Evolutionary conservation across 2,329 filamentous ascomycete genomes (phyloP).

Genomic region (Graphilbum ipis-grandicollis): DNA sequence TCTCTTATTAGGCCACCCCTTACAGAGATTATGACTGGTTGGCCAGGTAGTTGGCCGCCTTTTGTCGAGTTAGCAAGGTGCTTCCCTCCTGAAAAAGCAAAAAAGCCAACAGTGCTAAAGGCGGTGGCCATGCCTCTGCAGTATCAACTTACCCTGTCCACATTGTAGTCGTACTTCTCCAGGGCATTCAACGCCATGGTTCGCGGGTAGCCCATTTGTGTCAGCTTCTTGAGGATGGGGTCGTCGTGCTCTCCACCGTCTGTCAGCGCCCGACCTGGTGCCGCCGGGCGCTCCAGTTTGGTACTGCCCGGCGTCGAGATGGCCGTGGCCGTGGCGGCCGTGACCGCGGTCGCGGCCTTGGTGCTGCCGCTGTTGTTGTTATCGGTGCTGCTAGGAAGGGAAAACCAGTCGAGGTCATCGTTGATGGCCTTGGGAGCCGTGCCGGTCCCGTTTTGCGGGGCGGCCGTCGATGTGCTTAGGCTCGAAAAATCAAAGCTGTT

Average conservation of each 20-base stretch:
- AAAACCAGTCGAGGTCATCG: slow-evolving; percentile 58
- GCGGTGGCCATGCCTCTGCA: no score
- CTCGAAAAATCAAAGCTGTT: slow-evolving; percentile 43
- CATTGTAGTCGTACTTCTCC: slow-evolving; percentile 91
- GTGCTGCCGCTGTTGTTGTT: slow-evolving; percentile 11
- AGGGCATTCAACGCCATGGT: slow-evolving; percentile 59
- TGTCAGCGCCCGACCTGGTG: slow-evolving; percentile 48
- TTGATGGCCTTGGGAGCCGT: slow-evolving; percentile 14
- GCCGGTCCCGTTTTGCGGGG: slow-evolving; percentile 19
- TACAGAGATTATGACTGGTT: slow-evolving; percentile 27
- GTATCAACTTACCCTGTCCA: slow-evolving; percentile 62
- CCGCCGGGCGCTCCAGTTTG: slow-evolving; percentile 7
- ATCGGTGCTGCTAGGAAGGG: slow-evolving; percentile 7
- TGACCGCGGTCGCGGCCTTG: slow-evolving; percentile 7
- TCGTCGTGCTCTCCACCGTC: slow-evolving; percentile 72
- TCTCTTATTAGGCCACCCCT: no score
- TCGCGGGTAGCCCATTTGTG: slow-evolving; percentile 73
- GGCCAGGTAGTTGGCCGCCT: slow-evolving; percentile 39
- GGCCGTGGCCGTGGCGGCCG: slow-evolving; percentile 11
- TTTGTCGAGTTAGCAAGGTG: neutral
- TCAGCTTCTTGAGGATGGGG: slow-evolving; percentile 76
- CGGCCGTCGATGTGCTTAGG: slow-evolving; percentile 17
- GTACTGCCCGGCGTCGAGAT: neutral
- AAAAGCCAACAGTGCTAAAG: no score
- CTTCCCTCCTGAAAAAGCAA: neutral